These are phyloP conservation scores for Dactylellina haptotyla DNA, from an alignment of 2,329 filamentous ascomycete genomes.

Conservation along the genomic window DNA sequence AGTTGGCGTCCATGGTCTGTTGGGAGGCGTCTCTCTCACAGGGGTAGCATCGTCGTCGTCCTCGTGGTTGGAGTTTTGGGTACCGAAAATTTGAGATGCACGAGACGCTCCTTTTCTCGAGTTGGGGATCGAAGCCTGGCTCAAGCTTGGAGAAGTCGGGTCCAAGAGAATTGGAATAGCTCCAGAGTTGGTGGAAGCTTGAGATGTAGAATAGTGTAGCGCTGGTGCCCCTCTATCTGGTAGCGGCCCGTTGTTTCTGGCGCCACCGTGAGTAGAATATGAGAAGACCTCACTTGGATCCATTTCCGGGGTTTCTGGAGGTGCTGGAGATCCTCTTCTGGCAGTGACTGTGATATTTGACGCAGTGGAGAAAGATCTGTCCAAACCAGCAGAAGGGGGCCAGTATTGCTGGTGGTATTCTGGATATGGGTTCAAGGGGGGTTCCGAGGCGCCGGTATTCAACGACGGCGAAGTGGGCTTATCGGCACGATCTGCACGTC, in stretches of 20 bases:
- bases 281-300: slow-evolving; percentile 76
- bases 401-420: slow-evolving; percentile 72
- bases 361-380: slow-evolving; percentile 79
- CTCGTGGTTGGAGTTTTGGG: slow-evolving; percentile 26
- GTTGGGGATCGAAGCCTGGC: slow-evolving; percentile 20
- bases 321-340: slow-evolving; percentile 89
- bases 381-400: slow-evolving; percentile 67
- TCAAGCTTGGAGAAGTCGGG: slow-evolving; percentile 45
- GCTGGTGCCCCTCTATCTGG: slow-evolving; percentile 83
- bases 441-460: slow-evolving; percentile 56
- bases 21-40: slow-evolving; percentile 60
- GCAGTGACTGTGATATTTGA: slow-evolving; percentile 93
- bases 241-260: slow-evolving; percentile 67
- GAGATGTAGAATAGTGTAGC: slow-evolving; percentile 67
- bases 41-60: slow-evolving; percentile 51
- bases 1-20: slow-evolving; percentile 90
- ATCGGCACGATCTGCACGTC: slow-evolving; percentile 36
- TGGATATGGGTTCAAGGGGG: slow-evolving; percentile 61
- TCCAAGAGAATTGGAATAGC: slow-evolving; percentile 51
- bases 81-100: slow-evolving; percentile 53
- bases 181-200: slow-evolving; percentile 60
- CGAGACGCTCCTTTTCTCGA: slow-evolving; percentile 41
- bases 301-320: slow-evolving; percentile 88
- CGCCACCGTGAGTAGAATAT: slow-evolving; percentile 89
- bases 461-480: slow-evolving; percentile 53